Conservation (phyloP, 2,329 filamentous ascomycete species). For the Fusarium humuli region DNA sequence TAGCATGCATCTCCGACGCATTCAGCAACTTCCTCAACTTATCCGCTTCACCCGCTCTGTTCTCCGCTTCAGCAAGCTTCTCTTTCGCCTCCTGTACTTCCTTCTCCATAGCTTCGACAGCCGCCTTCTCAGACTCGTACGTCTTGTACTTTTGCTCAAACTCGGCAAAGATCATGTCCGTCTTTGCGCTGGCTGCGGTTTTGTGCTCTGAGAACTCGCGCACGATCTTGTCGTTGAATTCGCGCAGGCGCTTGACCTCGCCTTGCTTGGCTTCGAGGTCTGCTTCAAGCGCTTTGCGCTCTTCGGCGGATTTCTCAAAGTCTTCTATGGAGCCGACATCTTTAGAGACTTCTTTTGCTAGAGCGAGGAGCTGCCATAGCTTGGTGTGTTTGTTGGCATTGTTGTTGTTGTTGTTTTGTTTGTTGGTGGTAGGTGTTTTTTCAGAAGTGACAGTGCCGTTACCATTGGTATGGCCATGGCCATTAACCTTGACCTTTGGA, state of each 20-base stretch:
- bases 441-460: constrained; percentile 38
- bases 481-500: constrained; percentile 45
- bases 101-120: constrained; percentile 57
- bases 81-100: constrained; percentile 58
- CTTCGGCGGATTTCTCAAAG: constrained; percentile 42
- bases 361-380: constrained; percentile 43
- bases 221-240: constrained; percentile 44
- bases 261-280: constrained; percentile 42
- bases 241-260: constrained; percentile 43
- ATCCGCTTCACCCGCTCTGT: constrained; percentile 56
- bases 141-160: constrained; percentile 45
- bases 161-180: constrained; percentile 38
- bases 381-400: constrained; percentile 41
- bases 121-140: constrained; percentile 44
- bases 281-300: constrained; percentile 37
- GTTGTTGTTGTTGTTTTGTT: not conserved
- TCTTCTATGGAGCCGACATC: constrained; percentile 46
- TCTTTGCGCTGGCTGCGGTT: constrained; percentile 33
- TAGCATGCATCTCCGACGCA: constrained; percentile 30
- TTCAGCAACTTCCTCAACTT: constrained; percentile 48
- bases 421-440: constrained; percentile 3
- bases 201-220: constrained; percentile 43
- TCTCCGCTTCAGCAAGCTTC: constrained; percentile 53
- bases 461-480: constrained; percentile 22
- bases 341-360: constrained; percentile 47